Evolutionary conservation across 2,329 filamentous ascomycete genomes (phyloP).

Genomic region (Emmonsiellopsis sp.): DNA sequence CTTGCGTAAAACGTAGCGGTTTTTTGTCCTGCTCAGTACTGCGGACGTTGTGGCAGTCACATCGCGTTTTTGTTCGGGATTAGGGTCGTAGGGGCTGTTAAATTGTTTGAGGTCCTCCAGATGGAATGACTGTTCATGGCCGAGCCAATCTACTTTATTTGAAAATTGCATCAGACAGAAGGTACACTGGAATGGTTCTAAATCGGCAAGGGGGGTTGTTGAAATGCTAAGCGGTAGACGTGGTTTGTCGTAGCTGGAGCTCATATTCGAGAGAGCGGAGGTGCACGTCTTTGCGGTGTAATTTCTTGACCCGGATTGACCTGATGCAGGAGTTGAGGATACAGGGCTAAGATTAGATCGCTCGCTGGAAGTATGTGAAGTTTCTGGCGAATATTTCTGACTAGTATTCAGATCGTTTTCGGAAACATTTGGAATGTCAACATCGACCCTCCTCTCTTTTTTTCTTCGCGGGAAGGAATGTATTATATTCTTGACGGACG

Average conservation of each 20-base stretch:
- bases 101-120: background rate
- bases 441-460: background rate
- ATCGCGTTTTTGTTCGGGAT: background rate
- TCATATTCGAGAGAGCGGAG: background rate
- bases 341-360: no score
- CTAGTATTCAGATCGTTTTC: no score
- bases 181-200: conserved; percentile 1
- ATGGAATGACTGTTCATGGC: background rate
- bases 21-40: background rate
- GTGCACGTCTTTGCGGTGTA: background rate
- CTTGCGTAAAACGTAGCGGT: background rate
- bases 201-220: background rate
- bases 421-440: no score
- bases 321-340: no score
- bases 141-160: background rate
- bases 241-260: background rate
- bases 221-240: background rate
- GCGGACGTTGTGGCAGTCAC: background rate
- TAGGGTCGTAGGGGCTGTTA: background rate
- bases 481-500: background rate
- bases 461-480: background rate
- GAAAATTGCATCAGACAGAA: conserved; percentile 2
- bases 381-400: no score
- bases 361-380: no score
- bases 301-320: background rate